Percentiles rank a stretch among this genome's conserved stretches.
These are phyloP conservation scores for Emmonsia crescens DNA, from an alignment of 2,329 filamentous ascomycete genomes.

Conservation along the genomic window DNA sequence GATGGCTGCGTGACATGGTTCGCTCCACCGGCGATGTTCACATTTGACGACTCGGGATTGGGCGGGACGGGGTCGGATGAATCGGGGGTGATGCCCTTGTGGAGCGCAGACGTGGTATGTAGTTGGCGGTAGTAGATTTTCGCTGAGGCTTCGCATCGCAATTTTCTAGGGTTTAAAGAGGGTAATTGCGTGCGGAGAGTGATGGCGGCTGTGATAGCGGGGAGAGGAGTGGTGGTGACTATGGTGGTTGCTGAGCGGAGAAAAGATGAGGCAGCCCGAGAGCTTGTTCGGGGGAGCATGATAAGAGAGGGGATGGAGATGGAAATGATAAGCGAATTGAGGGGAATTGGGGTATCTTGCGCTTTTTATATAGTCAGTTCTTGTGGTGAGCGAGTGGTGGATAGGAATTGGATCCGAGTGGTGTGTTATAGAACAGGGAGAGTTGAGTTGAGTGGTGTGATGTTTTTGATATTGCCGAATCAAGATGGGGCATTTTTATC, in stretches of 20 bases:
- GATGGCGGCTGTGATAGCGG: not conserved
- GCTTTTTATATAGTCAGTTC: not conserved
- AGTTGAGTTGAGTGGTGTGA: too few relatives aligned
- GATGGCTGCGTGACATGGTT: slow-evolving; percentile 44
- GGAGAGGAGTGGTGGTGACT: slow-evolving; percentile 4
- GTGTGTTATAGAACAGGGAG: too few relatives aligned
- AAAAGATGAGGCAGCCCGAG: slow-evolving; percentile 30
- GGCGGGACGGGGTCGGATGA: slow-evolving; percentile 42
- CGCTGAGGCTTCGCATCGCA: not conserved
- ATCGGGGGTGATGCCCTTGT: slow-evolving; percentile 50
- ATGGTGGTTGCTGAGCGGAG: slow-evolving; percentile 16
- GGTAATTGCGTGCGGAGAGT: slow-evolving; percentile 7
- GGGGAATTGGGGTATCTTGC: not conserved
- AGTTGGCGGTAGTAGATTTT: slow-evolving; percentile 12
- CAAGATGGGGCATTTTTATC: not conserved
- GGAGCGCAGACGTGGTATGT: slow-evolving; percentile 25
- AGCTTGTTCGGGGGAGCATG: slow-evolving; percentile 31
- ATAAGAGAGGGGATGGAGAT: slow-evolving; percentile 17
- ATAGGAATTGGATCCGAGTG: too few relatives aligned
- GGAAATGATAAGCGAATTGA: not conserved
- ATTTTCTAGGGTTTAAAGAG: not conserved
- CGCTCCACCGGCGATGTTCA: slow-evolving; percentile 32
- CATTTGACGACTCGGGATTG: slow-evolving; percentile 25
- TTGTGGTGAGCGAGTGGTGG: not conserved
- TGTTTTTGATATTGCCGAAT: not conserved